phyloP scores from a whole-genome alignment of 202 grass and related monocot genomes.

The Cymbopogon flexuosus region DNA sequence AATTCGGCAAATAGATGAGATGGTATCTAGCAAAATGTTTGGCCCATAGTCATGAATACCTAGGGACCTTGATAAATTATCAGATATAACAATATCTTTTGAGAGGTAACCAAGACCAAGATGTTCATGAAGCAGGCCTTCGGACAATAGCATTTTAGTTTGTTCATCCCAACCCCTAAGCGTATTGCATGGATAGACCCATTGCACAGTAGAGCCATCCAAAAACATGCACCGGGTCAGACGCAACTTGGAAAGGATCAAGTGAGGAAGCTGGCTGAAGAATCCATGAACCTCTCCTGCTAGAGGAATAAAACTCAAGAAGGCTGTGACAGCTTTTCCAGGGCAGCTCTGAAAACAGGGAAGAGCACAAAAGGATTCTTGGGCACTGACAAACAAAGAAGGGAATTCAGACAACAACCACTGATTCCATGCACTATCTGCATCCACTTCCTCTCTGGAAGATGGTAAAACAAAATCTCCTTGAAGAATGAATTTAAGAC shows the following conservation, averaged over 20 bases:
- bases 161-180: slow-evolving; percentile 76
- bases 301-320: slow-evolving; percentile 91
- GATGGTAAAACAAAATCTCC: slow-evolving; percentile 89
- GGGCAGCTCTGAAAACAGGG: slow-evolving; percentile 58
- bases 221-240: slow-evolving; percentile 60
- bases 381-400: slow-evolving; percentile 60
- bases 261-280: slow-evolving; percentile 46
- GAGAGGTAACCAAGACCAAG: slow-evolving; percentile 79
- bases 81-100: slow-evolving; percentile 63
- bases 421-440: slow-evolving; percentile 90
- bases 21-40: slow-evolving; percentile 61
- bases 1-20: slow-evolving; percentile 62
- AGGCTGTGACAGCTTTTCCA: slow-evolving; percentile 76
- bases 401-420: slow-evolving; percentile 91
- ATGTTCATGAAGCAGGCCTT: slow-evolving; percentile 63
- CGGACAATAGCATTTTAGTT: slow-evolving; percentile 53
- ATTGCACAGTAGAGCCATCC: slow-evolving; percentile 59
- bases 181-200: slow-evolving; percentile 67
- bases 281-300: slow-evolving; percentile 79
- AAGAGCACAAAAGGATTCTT: slow-evolving; percentile 72
- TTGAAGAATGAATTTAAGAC: slow-evolving; percentile 93
- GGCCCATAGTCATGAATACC: slow-evolving; percentile 81
- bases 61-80: slow-evolving; percentile 67
- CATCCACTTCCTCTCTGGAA: slow-evolving; percentile 95
- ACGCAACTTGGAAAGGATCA: slow-evolving; percentile 49